Conservation (phyloP, 805 yeast genomes). For the Cyberlindnera xylosilytica region DNA sequence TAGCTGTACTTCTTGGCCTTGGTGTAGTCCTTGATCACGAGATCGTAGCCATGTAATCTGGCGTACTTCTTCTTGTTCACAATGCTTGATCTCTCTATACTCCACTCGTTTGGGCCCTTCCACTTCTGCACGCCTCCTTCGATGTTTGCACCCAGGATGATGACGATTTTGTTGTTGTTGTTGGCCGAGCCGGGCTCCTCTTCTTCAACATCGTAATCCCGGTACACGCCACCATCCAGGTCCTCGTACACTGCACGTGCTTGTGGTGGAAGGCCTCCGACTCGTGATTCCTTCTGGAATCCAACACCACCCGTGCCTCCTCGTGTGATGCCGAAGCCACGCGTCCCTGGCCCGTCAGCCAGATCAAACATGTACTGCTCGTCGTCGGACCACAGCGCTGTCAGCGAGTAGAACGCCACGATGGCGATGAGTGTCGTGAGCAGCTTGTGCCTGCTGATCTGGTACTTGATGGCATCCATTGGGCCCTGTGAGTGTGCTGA, state of each 20-base stretch:
- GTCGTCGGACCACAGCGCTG: conserved; percentile 4
- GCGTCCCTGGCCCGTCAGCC: conserved; percentile 22
- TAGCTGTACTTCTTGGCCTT: conserved; percentile 46
- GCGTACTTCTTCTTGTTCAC: conserved; percentile 47
- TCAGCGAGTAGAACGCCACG: conserved; percentile 1
- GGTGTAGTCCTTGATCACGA: conserved; percentile 43
- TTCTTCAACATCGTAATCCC: conserved; percentile 14
- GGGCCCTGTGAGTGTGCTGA: not conserved
- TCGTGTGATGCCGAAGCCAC: conserved; percentile 25
- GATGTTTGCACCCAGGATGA: conserved; percentile 37
- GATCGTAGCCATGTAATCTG: conserved; percentile 45
- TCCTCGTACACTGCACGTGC: conserved; percentile 15
- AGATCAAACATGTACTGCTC: conserved; percentile 18
- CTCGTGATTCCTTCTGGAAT: conserved; percentile 20
- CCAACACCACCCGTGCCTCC: conserved; percentile 28
- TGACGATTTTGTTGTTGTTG: conserved; percentile 31
- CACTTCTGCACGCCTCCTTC: conserved; percentile 40
- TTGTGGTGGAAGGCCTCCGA: conserved; percentile 27
- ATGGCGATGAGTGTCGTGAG: conserved; percentile 5
- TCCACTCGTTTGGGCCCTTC: conserved; percentile 40
- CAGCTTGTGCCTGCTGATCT: conserved; percentile 15
- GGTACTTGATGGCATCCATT: conserved; percentile 9
- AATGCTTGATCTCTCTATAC: conserved; percentile 46
- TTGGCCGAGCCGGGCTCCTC: conserved; percentile 7
- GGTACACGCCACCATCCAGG: conserved; percentile 13